Conservation (phyloP, 2,329 filamentous ascomycete species). For the Botrytis medusae region DNA sequence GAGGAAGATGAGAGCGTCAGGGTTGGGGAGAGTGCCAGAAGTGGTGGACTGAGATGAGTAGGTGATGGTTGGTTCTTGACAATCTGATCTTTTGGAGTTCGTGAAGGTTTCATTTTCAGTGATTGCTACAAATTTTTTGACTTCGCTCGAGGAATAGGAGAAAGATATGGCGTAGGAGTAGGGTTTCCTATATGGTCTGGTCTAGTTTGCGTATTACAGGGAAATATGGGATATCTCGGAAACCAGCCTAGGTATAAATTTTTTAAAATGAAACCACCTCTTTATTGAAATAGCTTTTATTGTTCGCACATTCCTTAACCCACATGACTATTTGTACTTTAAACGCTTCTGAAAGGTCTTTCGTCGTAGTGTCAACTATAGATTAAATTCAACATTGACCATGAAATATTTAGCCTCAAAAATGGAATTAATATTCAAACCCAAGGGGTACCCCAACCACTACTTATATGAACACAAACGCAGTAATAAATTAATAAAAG, state of each 20-base stretch:
- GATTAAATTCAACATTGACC: background rate
- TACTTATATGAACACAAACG: conserved; percentile 30
- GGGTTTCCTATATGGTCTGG: background rate
- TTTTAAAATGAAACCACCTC: background rate
- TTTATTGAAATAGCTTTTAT: background rate
- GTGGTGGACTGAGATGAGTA: conserved; percentile 38
- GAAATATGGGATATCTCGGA: background rate
- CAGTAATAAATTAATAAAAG: conserved; percentile 32
- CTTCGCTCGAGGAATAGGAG: background rate
- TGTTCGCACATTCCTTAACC: background rate
- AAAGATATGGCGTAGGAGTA: conserved; percentile 12
- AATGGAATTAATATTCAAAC: background rate
- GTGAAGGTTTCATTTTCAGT: conserved; percentile 1
- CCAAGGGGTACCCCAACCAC: conserved; percentile 24
- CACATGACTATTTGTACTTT: background rate
- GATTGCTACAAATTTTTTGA: background rate
- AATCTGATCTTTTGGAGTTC: background rate
- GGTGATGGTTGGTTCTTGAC: background rate
- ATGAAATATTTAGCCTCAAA: background rate
- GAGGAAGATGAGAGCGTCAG: conserved; percentile 58
- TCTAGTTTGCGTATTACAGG: background rate
- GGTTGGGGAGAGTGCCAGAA: conserved; percentile 63
- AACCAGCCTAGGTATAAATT: background rate
- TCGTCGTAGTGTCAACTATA: background rate
- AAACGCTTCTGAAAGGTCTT: background rate